Evolutionary conservation across 108 stramenopile species (phyloP).

Genomic region (Cyclotella baltica): DNA sequence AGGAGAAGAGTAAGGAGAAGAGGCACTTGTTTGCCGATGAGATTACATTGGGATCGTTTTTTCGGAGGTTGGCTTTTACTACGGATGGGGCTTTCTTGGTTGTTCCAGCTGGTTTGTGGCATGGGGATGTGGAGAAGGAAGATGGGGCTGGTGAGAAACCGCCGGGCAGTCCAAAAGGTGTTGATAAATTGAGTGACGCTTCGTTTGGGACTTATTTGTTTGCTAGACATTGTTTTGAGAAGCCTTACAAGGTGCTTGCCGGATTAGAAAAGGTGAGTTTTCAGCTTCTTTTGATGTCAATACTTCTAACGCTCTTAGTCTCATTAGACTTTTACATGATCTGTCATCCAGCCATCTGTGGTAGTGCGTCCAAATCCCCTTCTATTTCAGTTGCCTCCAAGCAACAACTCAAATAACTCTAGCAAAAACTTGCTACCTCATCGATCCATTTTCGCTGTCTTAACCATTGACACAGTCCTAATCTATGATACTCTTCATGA

Average conservation of each 20-base stretch:
- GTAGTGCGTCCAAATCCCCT: conserved; percentile 86
- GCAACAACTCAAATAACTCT: conserved; percentile 50
- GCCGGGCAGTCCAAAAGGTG: conserved; percentile 12
- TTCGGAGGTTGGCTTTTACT: conserved; percentile 90
- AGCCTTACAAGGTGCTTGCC: conserved; percentile 78
- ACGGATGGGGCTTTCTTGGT: conserved; percentile 92
- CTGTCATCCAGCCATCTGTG: conserved; percentile 68
- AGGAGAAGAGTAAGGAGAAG: conserved; percentile 6
- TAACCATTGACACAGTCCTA: conserved; percentile 79
- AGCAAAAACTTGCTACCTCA: conserved; percentile 56
- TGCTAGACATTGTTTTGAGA: conserved; percentile 82
- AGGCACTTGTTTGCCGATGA: conserved; percentile 90
- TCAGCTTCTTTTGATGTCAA: background rate
- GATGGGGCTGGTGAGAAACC: conserved; percentile 10
- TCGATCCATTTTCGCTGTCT: conserved; percentile 84
- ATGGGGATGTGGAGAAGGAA: conserved; percentile 32
- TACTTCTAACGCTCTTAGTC: background rate
- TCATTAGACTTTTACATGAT: background rate
- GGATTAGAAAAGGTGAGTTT: conserved; percentile 81
- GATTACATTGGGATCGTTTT: conserved; percentile 88
- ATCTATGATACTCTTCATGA: conserved; percentile 87
- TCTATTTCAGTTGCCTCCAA: conserved; percentile 70
- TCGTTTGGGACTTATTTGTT: conserved; percentile 82
- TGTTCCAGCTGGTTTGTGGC: conserved; percentile 91
- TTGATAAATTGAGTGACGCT: conserved; percentile 33